Evolutionary conservation across 1,284 basidiomycete genomes (phyloP).

Genomic region (Boletus sp.): DNA sequence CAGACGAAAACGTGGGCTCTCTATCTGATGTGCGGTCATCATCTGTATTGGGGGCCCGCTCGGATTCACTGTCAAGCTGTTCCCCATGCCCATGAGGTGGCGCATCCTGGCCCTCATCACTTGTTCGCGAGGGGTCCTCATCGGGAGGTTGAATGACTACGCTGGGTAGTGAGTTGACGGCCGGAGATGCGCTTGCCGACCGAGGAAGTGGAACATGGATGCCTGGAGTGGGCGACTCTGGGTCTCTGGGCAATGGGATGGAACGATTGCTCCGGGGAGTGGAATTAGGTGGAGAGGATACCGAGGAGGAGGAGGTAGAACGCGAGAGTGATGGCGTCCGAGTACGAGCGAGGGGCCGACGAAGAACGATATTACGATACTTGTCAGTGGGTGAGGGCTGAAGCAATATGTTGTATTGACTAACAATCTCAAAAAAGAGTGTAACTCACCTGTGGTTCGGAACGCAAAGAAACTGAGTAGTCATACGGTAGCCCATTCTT

Average conservation of each 20-base stretch:
- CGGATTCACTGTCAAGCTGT: conserved; percentile 21
- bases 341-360: conserved; percentile 49
- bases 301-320: conserved; percentile 59
- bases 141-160: conserved; percentile 24
- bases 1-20: conserved; percentile 70
- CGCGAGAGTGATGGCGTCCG: conserved; percentile 72
- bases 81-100: conserved; percentile 6
- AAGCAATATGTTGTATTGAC: conserved; percentile 2
- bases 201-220: conserved; percentile 52
- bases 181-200: conserved; percentile 51
- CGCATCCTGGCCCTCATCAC: conserved; percentile 15
- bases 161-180: conserved; percentile 27
- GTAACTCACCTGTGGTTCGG: conserved; percentile 57
- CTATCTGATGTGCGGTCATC: conserved; percentile 29
- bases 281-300: conserved; percentile 58
- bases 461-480: conserved; percentile 57
- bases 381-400: conserved; percentile 65
- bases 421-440: background rate
- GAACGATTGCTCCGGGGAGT: conserved; percentile 59
- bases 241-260: conserved; percentile 34
- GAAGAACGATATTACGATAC: conserved; percentile 59
- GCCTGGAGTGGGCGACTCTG: conserved; percentile 46
- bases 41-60: conserved; percentile 23
- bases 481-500: conserved; percentile 53
- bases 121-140: conserved; percentile 14